Conservation (phyloP, 768 basidiomycete genomes). For the Boletus reticuloceps region DNA sequence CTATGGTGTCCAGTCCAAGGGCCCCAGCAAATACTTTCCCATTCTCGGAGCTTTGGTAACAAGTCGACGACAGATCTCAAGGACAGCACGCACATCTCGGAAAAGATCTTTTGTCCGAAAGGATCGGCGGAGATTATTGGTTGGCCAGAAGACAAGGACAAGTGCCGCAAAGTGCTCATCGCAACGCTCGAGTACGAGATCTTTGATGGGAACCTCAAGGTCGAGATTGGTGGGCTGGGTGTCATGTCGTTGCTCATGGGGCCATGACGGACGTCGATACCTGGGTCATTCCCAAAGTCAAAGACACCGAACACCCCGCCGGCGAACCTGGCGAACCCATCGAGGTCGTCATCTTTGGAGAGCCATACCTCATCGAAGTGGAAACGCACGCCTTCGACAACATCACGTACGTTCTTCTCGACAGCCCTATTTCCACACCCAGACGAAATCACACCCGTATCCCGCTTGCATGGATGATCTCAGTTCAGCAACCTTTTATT, state of each 20-base stretch:
- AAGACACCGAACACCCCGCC: slow-evolving; percentile 88
- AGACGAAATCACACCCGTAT: slow-evolving; percentile 94
- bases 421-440: slow-evolving; percentile 93
- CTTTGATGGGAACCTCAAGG: slow-evolving; percentile 96
- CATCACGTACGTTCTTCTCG: slow-evolving; percentile 92
- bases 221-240: too few relatives aligned
- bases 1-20: slow-evolving; percentile 79
- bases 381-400: slow-evolving; percentile 92
- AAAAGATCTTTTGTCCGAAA: too few relatives aligned
- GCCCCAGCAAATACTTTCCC: slow-evolving; percentile 79
- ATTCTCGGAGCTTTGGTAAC: too few relatives aligned
- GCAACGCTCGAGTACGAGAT: slow-evolving; percentile 95
- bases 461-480: slow-evolving; percentile 97
- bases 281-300: slow-evolving; percentile 96
- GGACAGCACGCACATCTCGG: too few relatives aligned
- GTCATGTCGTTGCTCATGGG: slow-evolving; percentile 98
- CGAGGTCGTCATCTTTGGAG: too few relatives aligned
- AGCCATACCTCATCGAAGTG: slow-evolving; percentile 94
- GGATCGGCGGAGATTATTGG: too few relatives aligned
- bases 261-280: slow-evolving; percentile 97
- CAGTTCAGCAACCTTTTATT: slow-evolving; percentile 95
- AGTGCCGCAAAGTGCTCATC: slow-evolving; percentile 88
- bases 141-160: slow-evolving; percentile 90
- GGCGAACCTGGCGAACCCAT: too few relatives aligned
- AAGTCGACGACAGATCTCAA: too few relatives aligned